Conservation (phyloP, 2,329 filamentous ascomycete species). For the Leptographium flavum region DNA sequence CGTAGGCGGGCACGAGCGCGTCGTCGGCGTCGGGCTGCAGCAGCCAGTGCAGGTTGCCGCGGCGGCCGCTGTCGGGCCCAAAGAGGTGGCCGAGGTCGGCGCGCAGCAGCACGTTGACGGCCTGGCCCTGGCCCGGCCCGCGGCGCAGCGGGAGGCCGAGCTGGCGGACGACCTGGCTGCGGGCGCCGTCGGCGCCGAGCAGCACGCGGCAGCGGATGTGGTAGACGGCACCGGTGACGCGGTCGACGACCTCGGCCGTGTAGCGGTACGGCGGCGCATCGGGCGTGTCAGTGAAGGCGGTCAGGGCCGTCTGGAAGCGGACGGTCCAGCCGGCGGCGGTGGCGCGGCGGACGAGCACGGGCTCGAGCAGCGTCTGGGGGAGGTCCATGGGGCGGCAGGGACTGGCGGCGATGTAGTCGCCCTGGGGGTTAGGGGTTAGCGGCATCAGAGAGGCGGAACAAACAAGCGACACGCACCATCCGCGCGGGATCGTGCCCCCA, state of each 20-base stretch:
- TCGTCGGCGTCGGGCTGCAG: constrained; percentile 38
- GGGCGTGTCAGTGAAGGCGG: constrained; percentile 18
- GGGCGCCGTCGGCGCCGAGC: constrained; percentile 42
- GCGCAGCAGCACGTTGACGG: constrained; percentile 25
- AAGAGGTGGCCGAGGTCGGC: constrained; percentile 35
- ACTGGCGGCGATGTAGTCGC: constrained; percentile 28
- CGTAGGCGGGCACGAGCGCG: constrained; percentile 36
- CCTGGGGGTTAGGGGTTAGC: constrained; percentile 15
- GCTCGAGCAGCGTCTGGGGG: constrained; percentile 33
- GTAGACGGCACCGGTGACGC: constrained; percentile 15
- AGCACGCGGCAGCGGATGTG: constrained; percentile 37
- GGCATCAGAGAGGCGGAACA: no score
- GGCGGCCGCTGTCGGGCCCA: constrained; percentile 29
- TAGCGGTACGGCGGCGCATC: no score
- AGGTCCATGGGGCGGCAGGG: constrained; percentile 30
- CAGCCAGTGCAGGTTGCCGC: constrained; percentile 47
- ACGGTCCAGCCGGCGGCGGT: constrained; percentile 24
- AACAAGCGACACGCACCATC: constrained; percentile 25
- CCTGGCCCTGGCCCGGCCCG: constrained; percentile 21
- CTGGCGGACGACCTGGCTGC: constrained; percentile 23
- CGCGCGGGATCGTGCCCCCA: constrained; percentile 34
- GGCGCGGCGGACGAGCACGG: constrained; percentile 27
- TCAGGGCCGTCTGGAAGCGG: constrained; percentile 26
- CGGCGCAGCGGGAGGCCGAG: constrained; percentile 21
- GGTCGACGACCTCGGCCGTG: constrained; percentile 15